phyloP scores from a whole-genome alignment of 225 moss, liverwort and hornwort species.

The Neckera pumila region DNA sequence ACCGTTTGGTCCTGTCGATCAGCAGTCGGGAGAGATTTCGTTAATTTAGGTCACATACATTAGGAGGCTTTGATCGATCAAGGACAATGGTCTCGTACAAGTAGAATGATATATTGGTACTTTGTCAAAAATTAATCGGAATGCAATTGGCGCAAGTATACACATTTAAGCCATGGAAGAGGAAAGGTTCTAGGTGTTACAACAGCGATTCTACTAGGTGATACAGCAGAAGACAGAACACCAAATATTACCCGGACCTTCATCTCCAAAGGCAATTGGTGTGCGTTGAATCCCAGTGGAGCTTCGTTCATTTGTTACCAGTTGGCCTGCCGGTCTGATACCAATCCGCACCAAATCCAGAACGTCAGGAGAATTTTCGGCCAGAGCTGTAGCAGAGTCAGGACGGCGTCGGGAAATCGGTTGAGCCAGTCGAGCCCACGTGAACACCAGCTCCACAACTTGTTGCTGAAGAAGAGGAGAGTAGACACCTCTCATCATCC shows the following conservation, averaged over 20 bases:
- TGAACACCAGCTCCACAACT: background rate
- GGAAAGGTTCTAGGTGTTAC: too few species aligned
- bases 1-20: background rate
- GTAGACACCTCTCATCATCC: constrained; percentile 11
- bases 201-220: background rate
- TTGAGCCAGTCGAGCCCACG: background rate
- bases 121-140: background rate
- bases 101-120: background rate
- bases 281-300: background rate
- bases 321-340: background rate
- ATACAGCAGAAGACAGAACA: background rate
- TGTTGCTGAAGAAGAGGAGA: background rate
- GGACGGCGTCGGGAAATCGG: background rate
- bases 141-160: background rate
- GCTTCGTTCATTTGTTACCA: background rate
- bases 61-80: background rate
- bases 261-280: background rate
- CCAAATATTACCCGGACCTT: background rate
- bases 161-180: background rate
- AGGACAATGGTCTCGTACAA: background rate
- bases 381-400: background rate
- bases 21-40: background rate
- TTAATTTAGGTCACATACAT: background rate
- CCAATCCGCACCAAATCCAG: constrained; percentile 8
- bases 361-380: constrained; percentile 8